Conservation (phyloP, 495 filamentous ascomycete genomes). For the Tuber magnatum region DNA sequence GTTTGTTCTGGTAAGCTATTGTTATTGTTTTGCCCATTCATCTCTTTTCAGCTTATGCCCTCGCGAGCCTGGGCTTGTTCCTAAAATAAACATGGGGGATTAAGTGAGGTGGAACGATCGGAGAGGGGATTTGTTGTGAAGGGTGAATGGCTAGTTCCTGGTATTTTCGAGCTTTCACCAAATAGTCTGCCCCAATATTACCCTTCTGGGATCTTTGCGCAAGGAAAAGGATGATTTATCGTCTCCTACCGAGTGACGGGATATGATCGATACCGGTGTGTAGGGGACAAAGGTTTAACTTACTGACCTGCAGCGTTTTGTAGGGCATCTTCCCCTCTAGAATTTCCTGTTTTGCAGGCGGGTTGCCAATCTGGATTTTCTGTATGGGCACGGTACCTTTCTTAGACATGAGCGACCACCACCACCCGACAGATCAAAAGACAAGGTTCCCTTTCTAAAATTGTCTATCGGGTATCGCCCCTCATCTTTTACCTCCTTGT, state of each 20-base stretch:
- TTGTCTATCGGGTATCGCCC: too few relatives aligned
- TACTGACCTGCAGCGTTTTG: too few relatives aligned
- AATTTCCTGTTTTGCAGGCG: too few relatives aligned
- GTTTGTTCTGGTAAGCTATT: not conserved
- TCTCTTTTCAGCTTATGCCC: too few relatives aligned
- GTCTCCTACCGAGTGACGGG: not conserved
- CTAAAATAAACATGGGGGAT: not conserved
- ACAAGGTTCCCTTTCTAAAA: too few relatives aligned
- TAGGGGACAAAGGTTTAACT: not conserved
- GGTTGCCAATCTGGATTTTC: too few relatives aligned
- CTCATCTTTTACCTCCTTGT: too few relatives aligned
- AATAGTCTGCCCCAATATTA: not conserved
- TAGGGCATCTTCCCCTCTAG: too few relatives aligned
- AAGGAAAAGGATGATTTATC: not conserved
- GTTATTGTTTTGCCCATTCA: too few relatives aligned
- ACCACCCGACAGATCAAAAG: too few relatives aligned
- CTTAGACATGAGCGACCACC: too few relatives aligned
- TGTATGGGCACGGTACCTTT: too few relatives aligned
- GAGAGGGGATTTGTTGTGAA: not conserved
- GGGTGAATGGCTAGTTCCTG: not conserved
- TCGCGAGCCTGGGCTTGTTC: not conserved
- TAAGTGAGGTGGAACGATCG: not conserved
- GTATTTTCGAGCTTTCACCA: not conserved
- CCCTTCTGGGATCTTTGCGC: not conserved
- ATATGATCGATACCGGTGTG: not conserved